Evolutionary conservation across 129 eudicot species (phyloP), one percentile per base, ranked within the genome.

Genomic region (Saposhnikovia divaricata): DNA sequence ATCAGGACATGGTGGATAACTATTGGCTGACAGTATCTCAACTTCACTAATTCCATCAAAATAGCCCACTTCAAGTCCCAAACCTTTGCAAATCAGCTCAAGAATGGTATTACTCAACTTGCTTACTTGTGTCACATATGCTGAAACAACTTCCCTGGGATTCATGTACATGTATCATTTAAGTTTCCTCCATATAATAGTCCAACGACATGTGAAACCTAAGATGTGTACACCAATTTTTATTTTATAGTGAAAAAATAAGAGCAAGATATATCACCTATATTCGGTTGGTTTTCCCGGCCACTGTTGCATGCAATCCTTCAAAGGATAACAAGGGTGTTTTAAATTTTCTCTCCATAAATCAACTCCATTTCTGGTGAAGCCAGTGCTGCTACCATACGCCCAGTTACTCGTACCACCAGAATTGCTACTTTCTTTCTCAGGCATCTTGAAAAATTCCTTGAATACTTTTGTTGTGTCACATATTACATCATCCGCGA

Each of bases 1-100:
- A 79, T 91, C 90, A 6, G 98, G 97, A 82, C 98, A 91, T 0
- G 93, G 92, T 4, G 95, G 98, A 81, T 93, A 93, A 81, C 82
- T 75, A 79, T 86, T 87, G 1, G 81, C 84, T 4, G 88, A 78
- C 77, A 93, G 48, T 78, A 91, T 74, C 44, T 85, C 93, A 38
- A 81, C 85, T 78, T 84, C 88, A 65, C 95, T 89, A 19, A 65
- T 77, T 73, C 76, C 85, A 23, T 83, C 78, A 45, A 93, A 85
- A 70, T 79, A 88, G 6, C 89, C 88, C 1, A 50, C 70, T 40
- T 91, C 87, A 18, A 91, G 87, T 78, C 97, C 96, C 72, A 93
- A 72, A 69, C 98, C 98, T 83, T 91, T 79, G 55, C 80, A 61
- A 61, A 88, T 87, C 85, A 89, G 72, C 70, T 89, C 93, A 69